A percentile compares a stretch with the other conserved stretches of the same genome.
Evolutionary conservation across 192 early-diverging fungal species (phyloP).

Genomic region (Umbelopsis sp.): DNA sequence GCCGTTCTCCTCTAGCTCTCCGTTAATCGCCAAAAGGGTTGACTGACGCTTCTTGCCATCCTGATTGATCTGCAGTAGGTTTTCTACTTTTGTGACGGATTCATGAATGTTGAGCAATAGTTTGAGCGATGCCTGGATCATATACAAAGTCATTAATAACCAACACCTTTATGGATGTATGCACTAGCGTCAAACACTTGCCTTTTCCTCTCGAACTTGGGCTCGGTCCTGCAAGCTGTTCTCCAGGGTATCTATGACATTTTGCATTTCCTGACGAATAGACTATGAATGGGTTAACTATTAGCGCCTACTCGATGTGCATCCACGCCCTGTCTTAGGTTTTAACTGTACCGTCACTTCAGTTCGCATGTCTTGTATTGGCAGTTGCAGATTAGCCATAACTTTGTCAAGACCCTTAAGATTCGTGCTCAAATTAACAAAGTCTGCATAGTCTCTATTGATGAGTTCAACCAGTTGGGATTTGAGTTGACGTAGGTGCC

Average conservation of each 20-base stretch:
- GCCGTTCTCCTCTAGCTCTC: neutral
- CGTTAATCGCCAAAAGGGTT: neutral
- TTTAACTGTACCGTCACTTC: conserved; percentile 56
- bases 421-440: conserved; percentile 79
- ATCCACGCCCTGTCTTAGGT: neutral
- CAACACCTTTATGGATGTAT: no score
- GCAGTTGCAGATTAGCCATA: conserved; percentile 58
- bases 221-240: conserved; percentile 60
- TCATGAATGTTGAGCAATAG: conserved; percentile 75
- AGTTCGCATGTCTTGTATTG: conserved; percentile 60
- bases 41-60: conserved; percentile 12
- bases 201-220: conserved; percentile 71
- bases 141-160: neutral
- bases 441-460: conserved; percentile 79
- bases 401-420: conserved; percentile 73
- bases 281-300: conserved; percentile 33
- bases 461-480: conserved; percentile 77
- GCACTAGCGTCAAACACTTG: conserved; percentile 23
- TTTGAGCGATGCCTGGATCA: conserved; percentile 58
- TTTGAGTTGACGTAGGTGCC: conserved; percentile 62
- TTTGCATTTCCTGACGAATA: conserved; percentile 50
- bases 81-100: conserved; percentile 77
- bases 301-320: neutral
- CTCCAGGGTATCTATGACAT: conserved; percentile 58
- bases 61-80: conserved; percentile 60